Evolutionary conservation across 139 green algal genomes (phyloP).

Genomic region (Chlamydomonas applanata): DNA sequence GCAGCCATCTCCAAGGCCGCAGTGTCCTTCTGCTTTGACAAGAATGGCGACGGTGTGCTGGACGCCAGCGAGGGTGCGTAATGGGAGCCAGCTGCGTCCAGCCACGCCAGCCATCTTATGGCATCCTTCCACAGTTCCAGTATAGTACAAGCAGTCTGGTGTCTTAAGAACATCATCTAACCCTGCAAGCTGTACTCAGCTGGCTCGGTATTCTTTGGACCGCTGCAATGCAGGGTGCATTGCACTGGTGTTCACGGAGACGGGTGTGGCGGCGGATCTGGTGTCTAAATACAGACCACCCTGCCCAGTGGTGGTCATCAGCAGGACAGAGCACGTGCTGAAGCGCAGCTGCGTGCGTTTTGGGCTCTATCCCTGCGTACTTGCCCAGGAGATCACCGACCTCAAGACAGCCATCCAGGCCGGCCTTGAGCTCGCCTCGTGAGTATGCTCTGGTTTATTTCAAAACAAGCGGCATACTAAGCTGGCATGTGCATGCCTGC

Average conservation of each 20-base stretch:
- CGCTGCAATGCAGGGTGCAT: too few species aligned
- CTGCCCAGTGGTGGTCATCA: conserved; percentile 45
- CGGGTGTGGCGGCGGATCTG: conserved; percentile 33
- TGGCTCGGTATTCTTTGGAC: too few species aligned
- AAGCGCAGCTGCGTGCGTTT: conserved; percentile 25
- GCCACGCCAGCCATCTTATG: too few species aligned
- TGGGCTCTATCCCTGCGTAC: conserved; percentile 29
- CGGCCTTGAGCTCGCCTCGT: too few species aligned
- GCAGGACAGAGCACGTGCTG: conserved; percentile 39
- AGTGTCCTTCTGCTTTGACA: conserved; percentile 41
- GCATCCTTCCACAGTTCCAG: too few species aligned
- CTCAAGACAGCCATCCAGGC: too few species aligned
- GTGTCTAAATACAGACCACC: conserved; percentile 65
- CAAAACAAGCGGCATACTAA: too few species aligned
- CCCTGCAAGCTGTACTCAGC: not conserved
- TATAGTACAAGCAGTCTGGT: too few species aligned
- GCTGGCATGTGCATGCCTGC: too few species aligned
- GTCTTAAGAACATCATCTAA: too few species aligned
- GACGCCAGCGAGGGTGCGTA: conserved; percentile 35
- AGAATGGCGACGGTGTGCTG: conserved; percentile 43
- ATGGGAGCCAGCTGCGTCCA: too few species aligned
- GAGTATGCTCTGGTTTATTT: too few species aligned
- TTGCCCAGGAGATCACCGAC: not conserved
- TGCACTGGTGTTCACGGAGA: not conserved
- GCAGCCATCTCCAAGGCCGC: conserved; percentile 32